A percentile compares a stretch with the other conserved stretches of the same genome.
Evolutionary conservation across 441 rosid genomes (phyloP).

Genomic region (Metrosideros polymorpha): DNA sequence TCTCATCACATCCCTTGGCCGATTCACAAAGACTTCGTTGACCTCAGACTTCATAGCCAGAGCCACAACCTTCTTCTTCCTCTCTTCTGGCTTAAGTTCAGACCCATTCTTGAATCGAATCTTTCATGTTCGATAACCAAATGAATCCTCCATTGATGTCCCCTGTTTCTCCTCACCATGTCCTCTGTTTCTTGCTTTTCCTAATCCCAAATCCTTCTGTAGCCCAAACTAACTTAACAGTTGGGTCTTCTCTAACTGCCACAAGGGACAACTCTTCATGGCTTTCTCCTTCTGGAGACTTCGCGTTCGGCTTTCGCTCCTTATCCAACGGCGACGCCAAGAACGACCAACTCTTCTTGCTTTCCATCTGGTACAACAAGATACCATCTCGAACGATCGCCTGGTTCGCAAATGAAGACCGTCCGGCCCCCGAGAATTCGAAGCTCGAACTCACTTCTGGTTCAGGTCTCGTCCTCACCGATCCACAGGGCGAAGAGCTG

Average conservation of each 20-base stretch:
- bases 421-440: constrained; percentile 14
- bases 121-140: background rate
- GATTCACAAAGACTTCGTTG: background rate
- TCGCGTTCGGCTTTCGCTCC: constrained; percentile 26
- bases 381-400: constrained; percentile 21
- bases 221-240: constrained; percentile 1
- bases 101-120: background rate
- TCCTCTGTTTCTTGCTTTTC: background rate
- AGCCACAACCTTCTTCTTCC: background rate
- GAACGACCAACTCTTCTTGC: constrained; percentile 1
- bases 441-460: constrained; percentile 1
- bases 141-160: background rate
- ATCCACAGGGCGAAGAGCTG: constrained; percentile 6
- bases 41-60: background rate
- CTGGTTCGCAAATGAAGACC: constrained; percentile 20
- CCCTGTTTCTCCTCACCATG: background rate
- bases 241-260: constrained; percentile 16
- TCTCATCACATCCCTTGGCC: background rate
- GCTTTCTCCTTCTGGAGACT: constrained; percentile 28
- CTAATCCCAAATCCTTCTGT: constrained; percentile 1
- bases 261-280: constrained; percentile 1
- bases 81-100: background rate
- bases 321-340: background rate
- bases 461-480: constrained; percentile 14
- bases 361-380: constrained; percentile 22